These are phyloP conservation scores for Kuraishia borneana DNA, from an alignment of 805 yeast genomes.

Conservation along the genomic window DNA sequence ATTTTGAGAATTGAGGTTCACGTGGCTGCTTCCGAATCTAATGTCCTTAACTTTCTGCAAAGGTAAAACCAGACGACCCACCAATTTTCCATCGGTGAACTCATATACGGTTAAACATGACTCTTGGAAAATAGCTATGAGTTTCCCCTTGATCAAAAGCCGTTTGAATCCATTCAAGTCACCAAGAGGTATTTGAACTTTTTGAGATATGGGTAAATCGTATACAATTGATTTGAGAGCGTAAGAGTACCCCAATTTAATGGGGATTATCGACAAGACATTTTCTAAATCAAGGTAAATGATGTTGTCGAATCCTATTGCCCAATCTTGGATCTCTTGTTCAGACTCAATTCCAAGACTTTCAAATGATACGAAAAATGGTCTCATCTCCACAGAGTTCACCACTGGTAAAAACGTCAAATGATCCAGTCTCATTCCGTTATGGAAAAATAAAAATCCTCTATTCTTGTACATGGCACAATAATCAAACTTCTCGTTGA, in stretches of 20 bases:
- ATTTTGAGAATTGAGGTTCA: no score
- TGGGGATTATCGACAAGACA: neutral
- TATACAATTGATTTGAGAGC: no score
- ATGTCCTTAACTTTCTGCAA: no score
- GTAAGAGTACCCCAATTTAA: slow-evolving; percentile 1
- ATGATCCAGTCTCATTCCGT: slow-evolving; percentile 1
- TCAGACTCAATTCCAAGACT: neutral
- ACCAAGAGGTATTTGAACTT: no score
- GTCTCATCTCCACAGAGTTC: slow-evolving; percentile 1
- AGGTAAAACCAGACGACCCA: no score
- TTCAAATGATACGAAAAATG: neutral
- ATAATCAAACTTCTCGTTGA: slow-evolving; percentile 1
- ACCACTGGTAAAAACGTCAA: slow-evolving; percentile 1
- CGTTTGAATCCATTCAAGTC: no score
- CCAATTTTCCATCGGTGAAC: no score
- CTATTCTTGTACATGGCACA: neutral
- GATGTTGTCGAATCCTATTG: neutral
- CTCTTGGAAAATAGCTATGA: no score
- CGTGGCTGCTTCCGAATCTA: no score
- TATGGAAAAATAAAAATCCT: slow-evolving; percentile 2
- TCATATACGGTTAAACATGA: no score
- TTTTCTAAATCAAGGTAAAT: neutral
- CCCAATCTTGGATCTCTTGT: neutral
- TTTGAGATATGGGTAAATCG: no score
- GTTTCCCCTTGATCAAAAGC: no score